phyloP scores from a whole-genome alignment of 2,329 filamentous ascomycete species.

The Fusarium kyushuense region DNA sequence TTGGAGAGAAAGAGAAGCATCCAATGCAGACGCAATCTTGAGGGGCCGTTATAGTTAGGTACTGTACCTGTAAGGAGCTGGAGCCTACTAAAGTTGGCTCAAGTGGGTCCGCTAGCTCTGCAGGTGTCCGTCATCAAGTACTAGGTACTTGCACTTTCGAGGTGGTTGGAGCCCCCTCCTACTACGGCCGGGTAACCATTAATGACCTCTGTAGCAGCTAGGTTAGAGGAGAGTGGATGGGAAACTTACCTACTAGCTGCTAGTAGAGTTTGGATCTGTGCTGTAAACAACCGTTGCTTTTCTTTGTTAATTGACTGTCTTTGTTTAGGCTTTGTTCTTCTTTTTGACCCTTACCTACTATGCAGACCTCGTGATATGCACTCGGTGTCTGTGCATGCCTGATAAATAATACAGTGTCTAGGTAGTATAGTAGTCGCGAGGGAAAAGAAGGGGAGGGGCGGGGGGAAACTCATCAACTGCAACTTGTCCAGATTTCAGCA shows the following conservation, averaged over 20 bases:
- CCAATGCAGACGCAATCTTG: constrained; percentile 20
- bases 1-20: constrained; percentile 21
- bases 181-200: constrained; percentile 38
- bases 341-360: not conserved
- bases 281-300: constrained; percentile 6
- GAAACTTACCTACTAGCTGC: not conserved
- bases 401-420: not conserved
- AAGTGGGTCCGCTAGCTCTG: constrained; percentile 27
- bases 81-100: constrained; percentile 25
- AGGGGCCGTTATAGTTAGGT: constrained; percentile 28
- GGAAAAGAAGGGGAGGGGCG: not conserved
- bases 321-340: not conserved
- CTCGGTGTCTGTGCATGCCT: not conserved
- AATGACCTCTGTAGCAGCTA: constrained; percentile 12
- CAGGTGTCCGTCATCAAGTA: constrained; percentile 32
- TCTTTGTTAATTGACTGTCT: constrained; percentile 17
- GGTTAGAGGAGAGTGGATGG: not conserved
- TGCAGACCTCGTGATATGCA: not conserved
- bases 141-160: constrained; percentile 24
- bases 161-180: constrained; percentile 23
- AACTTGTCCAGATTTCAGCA: not conserved
- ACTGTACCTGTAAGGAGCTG: constrained; percentile 26
- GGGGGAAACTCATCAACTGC: not conserved
- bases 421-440: too few species aligned
- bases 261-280: constrained; percentile 10